Base-by-base conservation (phyloP, 345 rosid species). In the Murraya koenigii region DNA sequence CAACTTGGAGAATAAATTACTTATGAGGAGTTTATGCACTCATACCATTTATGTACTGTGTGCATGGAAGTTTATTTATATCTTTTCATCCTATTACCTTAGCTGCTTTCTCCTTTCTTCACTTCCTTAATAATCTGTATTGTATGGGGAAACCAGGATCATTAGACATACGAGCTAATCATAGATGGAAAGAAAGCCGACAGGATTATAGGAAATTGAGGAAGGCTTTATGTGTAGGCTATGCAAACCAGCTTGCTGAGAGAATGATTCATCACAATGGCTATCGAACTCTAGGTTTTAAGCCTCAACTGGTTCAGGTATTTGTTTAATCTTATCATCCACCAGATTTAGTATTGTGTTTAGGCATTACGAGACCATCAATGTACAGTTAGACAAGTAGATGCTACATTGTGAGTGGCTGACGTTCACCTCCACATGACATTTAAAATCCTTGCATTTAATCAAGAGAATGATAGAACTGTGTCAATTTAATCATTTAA, bases 201-300 rank as follows among this genome's bases (percentile, higher is more conserved):
- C 87, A 77, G 13, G 89, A 77, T 59, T 95, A 93, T 85, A 90
- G 73, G 82, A 91, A 87, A 68, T 85, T 95, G 91, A 90, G 98
- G 84, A 93, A 88, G 85, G 94, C 97, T 82, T 85, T 95, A 70
- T 92, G 92, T 77, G 86, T 82, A n/a, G 99, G 97, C 78, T 92
- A 80, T 79, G 98, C 97, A 69, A 84, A 81, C 81, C 94, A 90
- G 82, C 90, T 93, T 77, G 99, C 97, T 36, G 97, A 92, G 86
- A 89, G 94, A 83, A 95, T 92, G 98, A 82, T 88, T 83, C 95
- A 84, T 74, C 98, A 95, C 80, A 95, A 95, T 38, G 99, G 98
- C 62, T 95, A 80, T 84, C 90, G 92, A 80, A 93, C 96, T 8
- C 66, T 92, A 60, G 91, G 90, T 68, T 92, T 91, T 84, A 86